A percentile compares a stretch with the other conserved stretches of the same genome.
phyloP scores from a whole-genome alignment of 768 basidiomycete genomes.

The Tulasnella sp. region DNA sequence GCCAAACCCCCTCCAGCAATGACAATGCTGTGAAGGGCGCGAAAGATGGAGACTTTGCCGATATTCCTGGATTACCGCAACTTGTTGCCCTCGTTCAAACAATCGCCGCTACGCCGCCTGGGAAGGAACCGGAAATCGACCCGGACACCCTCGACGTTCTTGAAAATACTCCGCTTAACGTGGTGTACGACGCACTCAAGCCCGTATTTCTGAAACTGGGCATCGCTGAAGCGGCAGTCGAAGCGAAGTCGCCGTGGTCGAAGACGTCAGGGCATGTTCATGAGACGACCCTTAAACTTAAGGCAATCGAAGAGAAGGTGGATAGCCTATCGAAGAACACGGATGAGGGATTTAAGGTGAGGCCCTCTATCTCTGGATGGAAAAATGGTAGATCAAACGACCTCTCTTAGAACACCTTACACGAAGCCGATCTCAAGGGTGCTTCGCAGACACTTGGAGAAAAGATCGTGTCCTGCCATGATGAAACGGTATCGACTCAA shows the following conservation, averaged over 20 bases:
- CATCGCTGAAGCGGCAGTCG: not conserved
- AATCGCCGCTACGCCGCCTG: not conserved
- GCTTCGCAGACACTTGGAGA: not conserved
- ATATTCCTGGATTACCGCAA: not conserved
- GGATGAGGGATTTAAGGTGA: not conserved
- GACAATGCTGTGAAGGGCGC: not conserved
- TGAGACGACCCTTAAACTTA: not conserved
- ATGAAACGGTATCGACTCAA: not conserved
- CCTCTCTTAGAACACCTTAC: not conserved
- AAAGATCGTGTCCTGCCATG: not conserved
- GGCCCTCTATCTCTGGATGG: not conserved
- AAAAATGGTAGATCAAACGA: not conserved
- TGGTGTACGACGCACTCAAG: not conserved
- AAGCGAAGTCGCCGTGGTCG: not conserved
- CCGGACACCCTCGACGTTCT: not conserved
- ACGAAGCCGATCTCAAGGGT: not conserved
- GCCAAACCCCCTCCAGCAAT: not conserved
- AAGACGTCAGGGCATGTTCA: not conserved
- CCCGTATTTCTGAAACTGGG: not conserved
- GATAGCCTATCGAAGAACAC: not conserved
- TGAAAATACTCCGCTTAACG: not conserved
- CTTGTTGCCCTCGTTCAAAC: not conserved
- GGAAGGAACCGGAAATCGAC: not conserved
- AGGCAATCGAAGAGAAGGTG: not conserved
- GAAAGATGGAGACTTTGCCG: not conserved